These are phyloP conservation scores for Thalassiosira profunda DNA, from an alignment of 108 stramenopile species.

Conservation along the genomic window DNA sequence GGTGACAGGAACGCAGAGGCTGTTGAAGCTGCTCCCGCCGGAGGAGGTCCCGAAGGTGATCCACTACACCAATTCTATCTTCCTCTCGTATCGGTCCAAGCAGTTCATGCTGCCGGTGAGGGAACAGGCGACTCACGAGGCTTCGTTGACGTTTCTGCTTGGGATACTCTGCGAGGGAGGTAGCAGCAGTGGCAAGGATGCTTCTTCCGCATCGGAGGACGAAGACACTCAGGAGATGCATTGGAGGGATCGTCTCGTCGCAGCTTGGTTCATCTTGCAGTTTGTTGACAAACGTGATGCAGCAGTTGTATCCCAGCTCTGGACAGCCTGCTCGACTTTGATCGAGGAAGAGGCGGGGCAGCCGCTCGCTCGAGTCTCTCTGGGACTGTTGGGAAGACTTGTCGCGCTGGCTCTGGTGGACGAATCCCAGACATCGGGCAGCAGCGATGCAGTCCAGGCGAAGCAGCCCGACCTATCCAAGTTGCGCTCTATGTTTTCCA, in stretches of 20 bases:
- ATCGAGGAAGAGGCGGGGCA: slow-evolving; percentile 83
- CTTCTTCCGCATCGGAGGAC: slow-evolving; percentile 17
- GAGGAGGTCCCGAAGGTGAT: slow-evolving; percentile 90
- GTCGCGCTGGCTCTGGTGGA: slow-evolving; percentile 54
- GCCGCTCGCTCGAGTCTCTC: slow-evolving; percentile 82
- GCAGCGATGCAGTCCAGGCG: not conserved
- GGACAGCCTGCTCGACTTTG: slow-evolving; percentile 71
- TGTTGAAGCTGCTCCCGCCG: slow-evolving; percentile 74
- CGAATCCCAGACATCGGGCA: slow-evolving; percentile 10
- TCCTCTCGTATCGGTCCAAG: slow-evolving; percentile 72
- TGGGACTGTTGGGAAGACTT: slow-evolving; percentile 83
- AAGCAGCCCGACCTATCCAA: slow-evolving; percentile 34
- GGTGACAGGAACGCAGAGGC: slow-evolving; percentile 70
- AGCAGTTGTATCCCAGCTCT: slow-evolving; percentile 33
- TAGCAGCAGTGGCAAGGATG: not conserved
- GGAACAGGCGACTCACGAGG: slow-evolving; percentile 45
- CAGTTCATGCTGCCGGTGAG: slow-evolving; percentile 67
- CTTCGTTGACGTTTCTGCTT: slow-evolving; percentile 63
- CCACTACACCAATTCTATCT: slow-evolving; percentile 78
- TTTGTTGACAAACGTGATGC: slow-evolving; percentile 75
- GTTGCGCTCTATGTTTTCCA: slow-evolving; percentile 43
- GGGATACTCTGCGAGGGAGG: slow-evolving; percentile 42
- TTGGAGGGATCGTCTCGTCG: slow-evolving; percentile 87
- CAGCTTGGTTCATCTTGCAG: slow-evolving; percentile 77
- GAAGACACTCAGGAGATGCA: slow-evolving; percentile 60